These are phyloP conservation scores for Raphidocelis subcapitata DNA, from an alignment of 139 green algal species.

Conservation along the genomic window DNA sequence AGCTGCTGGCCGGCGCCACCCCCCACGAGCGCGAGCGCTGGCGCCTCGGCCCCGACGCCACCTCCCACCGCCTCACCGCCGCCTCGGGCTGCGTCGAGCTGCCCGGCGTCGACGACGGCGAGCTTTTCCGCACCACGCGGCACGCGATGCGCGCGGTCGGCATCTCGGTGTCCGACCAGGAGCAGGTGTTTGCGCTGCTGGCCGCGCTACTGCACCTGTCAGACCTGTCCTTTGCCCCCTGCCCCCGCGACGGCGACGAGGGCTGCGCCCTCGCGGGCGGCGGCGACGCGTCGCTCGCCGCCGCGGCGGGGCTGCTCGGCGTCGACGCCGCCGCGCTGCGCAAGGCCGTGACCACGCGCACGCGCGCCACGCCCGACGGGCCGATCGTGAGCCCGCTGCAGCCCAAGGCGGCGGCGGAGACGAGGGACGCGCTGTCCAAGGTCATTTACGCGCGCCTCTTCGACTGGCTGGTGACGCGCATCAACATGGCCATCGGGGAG, in stretches of 20 bases:
- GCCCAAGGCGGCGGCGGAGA: constrained; percentile 71
- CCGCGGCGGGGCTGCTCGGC: constrained; percentile 70
- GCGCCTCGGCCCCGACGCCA: constrained; percentile 43
- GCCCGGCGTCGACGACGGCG: constrained; percentile 70
- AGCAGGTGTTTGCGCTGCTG: constrained; percentile 81
- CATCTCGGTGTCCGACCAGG: constrained; percentile 78
- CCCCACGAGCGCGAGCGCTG: constrained; percentile 56
- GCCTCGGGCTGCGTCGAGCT: constrained; percentile 79
- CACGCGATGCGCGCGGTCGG: constrained; percentile 94
- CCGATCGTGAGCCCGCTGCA: constrained; percentile 89
- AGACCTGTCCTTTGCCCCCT: constrained; percentile 75
- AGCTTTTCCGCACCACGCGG: constrained; percentile 83
- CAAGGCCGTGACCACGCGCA: constrained; percentile 87
- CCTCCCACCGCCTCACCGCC: neutral
- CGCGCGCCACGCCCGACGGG: constrained; percentile 84
- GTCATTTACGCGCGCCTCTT: constrained; percentile 90
- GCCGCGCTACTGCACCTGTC: constrained; percentile 95
- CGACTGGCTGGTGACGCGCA: constrained; percentile 90
- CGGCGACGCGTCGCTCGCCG: neutral
- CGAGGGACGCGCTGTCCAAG: constrained; percentile 90
- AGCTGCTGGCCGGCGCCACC: constrained; percentile 85
- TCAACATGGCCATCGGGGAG: constrained; percentile 13
- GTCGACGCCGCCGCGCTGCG: constrained; percentile 67
- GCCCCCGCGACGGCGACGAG: neutral
- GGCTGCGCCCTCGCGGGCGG: neutral